Percentiles rank a stretch among this genome's conserved stretches.
Conservation (phyloP, 805 yeast species). For the Zygoascus tannicola region DNA sequence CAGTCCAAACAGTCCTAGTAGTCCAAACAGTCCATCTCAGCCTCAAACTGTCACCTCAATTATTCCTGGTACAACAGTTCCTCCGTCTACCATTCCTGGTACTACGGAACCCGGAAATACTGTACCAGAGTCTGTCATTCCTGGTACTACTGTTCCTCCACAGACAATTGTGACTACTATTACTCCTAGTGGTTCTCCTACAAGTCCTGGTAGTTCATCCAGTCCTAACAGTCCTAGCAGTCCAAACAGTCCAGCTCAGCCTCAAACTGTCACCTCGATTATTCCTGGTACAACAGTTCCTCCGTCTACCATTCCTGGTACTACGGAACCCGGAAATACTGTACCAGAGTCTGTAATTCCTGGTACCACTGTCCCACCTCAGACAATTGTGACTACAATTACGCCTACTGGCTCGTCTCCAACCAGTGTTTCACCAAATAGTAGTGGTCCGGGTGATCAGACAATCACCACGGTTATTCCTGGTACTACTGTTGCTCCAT, state of each 20-base stretch:
- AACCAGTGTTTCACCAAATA: constrained; percentile 1
- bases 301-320: constrained; percentile 1
- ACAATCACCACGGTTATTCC: constrained; percentile 1
- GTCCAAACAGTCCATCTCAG: not conserved
- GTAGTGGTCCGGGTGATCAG: constrained; percentile 4
- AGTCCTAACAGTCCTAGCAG: not conserved
- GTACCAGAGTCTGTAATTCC: not conserved
- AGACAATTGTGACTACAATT: not conserved
- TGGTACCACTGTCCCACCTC: not conserved
- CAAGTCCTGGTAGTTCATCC: constrained; percentile 6
- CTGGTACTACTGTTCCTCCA: constrained; percentile 1
- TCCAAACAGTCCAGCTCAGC: not conserved
- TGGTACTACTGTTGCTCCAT: not conserved
- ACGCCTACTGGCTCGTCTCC: not conserved
- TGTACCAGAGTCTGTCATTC: constrained; percentile 9
- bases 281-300: constrained; percentile 11
- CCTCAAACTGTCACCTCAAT: constrained; percentile 1
- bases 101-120: constrained; percentile 13
- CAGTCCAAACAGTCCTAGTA: not conserved
- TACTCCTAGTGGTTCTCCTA: not conserved
- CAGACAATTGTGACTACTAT: not conserved
- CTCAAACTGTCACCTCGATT: not conserved
- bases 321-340: not conserved
- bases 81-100: constrained; percentile 12
- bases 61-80: constrained; percentile 16